Evolutionary conservation across 495 filamentous ascomycete species (phyloP).

Genomic region (Aspergillus nidulans): DNA sequence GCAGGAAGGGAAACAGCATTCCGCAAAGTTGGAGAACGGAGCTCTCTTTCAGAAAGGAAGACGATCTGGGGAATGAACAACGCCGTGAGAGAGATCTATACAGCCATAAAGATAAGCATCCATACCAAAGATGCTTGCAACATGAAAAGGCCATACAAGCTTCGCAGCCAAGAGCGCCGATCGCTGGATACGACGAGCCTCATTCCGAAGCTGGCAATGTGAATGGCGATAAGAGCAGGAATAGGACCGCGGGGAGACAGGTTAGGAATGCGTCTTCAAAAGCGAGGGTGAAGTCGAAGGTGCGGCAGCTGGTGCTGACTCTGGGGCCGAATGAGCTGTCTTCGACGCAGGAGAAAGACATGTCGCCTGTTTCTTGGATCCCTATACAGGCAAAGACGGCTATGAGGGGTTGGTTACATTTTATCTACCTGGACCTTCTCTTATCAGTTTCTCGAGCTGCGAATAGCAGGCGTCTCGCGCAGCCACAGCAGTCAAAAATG

Average conservation of each 20-base stretch:
- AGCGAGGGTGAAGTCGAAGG: slow-evolving; percentile 8
- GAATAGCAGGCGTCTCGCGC: too few relatives aligned
- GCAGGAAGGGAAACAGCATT: not conserved
- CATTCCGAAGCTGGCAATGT: not conserved
- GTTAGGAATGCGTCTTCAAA: slow-evolving; percentile 6
- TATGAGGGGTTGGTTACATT: not conserved
- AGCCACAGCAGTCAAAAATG: too few relatives aligned
- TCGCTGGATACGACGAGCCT: not conserved
- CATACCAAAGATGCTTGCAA: not conserved
- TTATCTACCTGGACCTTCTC: not conserved
- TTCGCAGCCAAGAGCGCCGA: not conserved
- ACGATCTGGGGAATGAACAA: slow-evolving; percentile 1
- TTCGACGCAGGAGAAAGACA: not conserved
- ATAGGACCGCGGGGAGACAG: not conserved
- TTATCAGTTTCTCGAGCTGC: too few relatives aligned
- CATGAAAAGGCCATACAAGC: not conserved
- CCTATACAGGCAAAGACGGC: too few relatives aligned
- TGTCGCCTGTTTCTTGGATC: too few relatives aligned
- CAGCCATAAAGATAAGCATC: not conserved
- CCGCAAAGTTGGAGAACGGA: not conserved
- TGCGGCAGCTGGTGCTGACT: slow-evolving; percentile 1
- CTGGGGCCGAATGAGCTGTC: slow-evolving; percentile 7
- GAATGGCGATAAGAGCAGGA: not conserved
- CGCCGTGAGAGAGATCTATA: not conserved
- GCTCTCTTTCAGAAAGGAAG: not conserved